Evolutionary conservation across 2,329 filamentous ascomycete genomes (phyloP), one percentile per base, ranked within the genome.

Genomic region (Gaeumannomyces tritici): DNA sequence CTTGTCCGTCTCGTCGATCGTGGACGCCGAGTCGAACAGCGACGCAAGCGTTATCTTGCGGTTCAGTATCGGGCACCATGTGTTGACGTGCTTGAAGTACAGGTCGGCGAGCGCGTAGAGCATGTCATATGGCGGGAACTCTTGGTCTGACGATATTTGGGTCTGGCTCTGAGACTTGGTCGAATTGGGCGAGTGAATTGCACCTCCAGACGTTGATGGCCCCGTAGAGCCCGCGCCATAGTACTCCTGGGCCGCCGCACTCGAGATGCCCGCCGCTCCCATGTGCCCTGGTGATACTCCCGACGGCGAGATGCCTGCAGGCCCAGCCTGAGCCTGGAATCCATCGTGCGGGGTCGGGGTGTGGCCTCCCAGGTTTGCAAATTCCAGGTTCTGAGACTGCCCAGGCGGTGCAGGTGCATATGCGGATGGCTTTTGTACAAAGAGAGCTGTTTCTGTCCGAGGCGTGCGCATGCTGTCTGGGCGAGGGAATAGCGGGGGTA

Each of bases 31-130:
- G 0, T 91, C 91, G 67, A 96, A 96, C 0, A 96, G 80, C 0
- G 87, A 86, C 68, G 96, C 90, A 11, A 96, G 74, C 0, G 91
- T 96, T 4, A 89, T 87, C 69, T 90, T 87, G 27, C 91, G 85
- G 73, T 96, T 91, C n/a, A 96, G 78, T 28, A 96, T 95, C 0
- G 93, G 92, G 71, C 91, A 96, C 88, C 89, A 92, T 0, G 88
- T 89, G 69, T 91, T 91, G 71, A 91, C 84, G 69, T 91, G 86
- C 65, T 90, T 89, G 69, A 92, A 92, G 71, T 90, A 92, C 0
- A 91, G 79, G 67, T 91, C 89, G 8, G 89, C 88, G 13, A 92
- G 74, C 2, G 86, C 82, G 68, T 91, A 91, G 0, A 91, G 75
- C 7, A 91, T 75, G 69, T 91, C 88, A 67, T 91, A 90, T 1